Percentiles rank a stretch among this genome's conserved stretches.
Evolutionary conservation across 495 filamentous ascomycete species (phyloP).

Genomic region (Tuber melanosporum): DNA sequence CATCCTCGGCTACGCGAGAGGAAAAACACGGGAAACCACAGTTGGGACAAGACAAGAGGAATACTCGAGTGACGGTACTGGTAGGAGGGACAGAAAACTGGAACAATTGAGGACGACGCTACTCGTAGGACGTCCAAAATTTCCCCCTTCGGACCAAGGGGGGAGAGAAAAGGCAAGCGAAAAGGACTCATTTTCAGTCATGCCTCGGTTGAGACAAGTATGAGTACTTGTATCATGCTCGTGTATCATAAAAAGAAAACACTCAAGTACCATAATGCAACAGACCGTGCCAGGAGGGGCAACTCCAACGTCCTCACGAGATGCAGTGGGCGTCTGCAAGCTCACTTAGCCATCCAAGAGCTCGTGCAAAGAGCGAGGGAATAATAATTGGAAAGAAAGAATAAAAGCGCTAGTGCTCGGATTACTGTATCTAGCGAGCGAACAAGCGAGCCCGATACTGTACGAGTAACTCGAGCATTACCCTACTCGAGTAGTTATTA

Average conservation of each 20-base stretch:
- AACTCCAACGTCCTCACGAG: background rate
- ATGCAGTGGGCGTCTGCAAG: background rate
- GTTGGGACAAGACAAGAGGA: background rate
- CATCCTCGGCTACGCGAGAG: background rate
- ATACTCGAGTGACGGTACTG: background rate
- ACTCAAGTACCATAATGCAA: background rate
- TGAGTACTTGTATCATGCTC: no score
- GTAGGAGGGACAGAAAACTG: background rate
- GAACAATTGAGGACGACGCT: background rate
- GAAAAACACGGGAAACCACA: background rate
- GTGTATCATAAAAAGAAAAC: background rate
- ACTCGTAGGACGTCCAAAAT: background rate
- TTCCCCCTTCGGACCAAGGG: background rate
- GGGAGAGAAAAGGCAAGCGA: background rate
- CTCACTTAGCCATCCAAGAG: background rate
- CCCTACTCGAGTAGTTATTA: no score
- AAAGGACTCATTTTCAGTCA: background rate
- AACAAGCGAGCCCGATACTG: background rate
- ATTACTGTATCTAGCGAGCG: background rate
- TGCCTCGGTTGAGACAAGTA: background rate
- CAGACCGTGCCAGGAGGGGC: background rate
- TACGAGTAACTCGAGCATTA: background rate
- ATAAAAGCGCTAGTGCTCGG: background rate
- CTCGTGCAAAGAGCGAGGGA: background rate
- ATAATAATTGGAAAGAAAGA: background rate